A percentile compares a stretch with the other conserved stretches of the same genome.
phyloP scores from a whole-genome alignment of 2,329 filamentous ascomycete genomes.

The Fusarium sp. region DNA sequence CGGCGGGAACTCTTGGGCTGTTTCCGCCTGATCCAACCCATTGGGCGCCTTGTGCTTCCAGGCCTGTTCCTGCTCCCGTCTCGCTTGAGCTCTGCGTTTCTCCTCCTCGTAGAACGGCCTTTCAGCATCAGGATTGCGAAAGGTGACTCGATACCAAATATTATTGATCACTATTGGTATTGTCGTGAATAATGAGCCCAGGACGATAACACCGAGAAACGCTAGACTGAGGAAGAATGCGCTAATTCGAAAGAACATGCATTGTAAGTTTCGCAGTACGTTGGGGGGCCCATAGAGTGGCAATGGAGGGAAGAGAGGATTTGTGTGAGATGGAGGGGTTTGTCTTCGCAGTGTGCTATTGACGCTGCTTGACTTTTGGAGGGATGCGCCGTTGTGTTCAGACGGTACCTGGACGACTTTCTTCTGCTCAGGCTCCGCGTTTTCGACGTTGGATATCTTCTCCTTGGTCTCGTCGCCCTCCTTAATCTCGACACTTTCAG shows the following conservation, averaged over 20 bases:
- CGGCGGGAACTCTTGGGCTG: slow-evolving; percentile 71
- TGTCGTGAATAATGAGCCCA: slow-evolving; percentile 77
- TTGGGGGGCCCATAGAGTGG: slow-evolving; percentile 85
- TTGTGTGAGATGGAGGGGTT: slow-evolving; percentile 75
- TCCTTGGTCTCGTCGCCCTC: slow-evolving; percentile 44
- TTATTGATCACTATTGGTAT: slow-evolving; percentile 65
- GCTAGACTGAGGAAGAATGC: slow-evolving; percentile 82
- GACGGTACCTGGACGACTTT: slow-evolving; percentile 45
- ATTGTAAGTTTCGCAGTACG: slow-evolving; percentile 72
- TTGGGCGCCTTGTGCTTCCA: slow-evolving; percentile 67
- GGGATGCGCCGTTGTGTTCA: slow-evolving; percentile 50
- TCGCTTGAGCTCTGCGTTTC: slow-evolving; percentile 63
- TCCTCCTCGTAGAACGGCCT: slow-evolving; percentile 83
- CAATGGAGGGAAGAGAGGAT: slow-evolving; percentile 85
- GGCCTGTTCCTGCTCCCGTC: slow-evolving; percentile 67
- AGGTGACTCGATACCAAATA: slow-evolving; percentile 64
- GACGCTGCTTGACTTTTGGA: slow-evolving; percentile 57
- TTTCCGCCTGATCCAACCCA: slow-evolving; percentile 57
- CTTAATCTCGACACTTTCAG: slow-evolving; percentile 45
- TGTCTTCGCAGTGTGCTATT: slow-evolving; percentile 59
- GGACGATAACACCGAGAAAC: slow-evolving; percentile 81
- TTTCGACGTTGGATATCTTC: slow-evolving; percentile 48
- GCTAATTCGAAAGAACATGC: slow-evolving; percentile 70
- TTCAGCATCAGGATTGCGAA: slow-evolving; percentile 67
- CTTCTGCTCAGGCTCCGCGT: slow-evolving; percentile 41